These are phyloP conservation scores for Tolypocladium cylindrosporum DNA, from an alignment of 2,329 filamentous ascomycete species.

Conservation along the genomic window DNA sequence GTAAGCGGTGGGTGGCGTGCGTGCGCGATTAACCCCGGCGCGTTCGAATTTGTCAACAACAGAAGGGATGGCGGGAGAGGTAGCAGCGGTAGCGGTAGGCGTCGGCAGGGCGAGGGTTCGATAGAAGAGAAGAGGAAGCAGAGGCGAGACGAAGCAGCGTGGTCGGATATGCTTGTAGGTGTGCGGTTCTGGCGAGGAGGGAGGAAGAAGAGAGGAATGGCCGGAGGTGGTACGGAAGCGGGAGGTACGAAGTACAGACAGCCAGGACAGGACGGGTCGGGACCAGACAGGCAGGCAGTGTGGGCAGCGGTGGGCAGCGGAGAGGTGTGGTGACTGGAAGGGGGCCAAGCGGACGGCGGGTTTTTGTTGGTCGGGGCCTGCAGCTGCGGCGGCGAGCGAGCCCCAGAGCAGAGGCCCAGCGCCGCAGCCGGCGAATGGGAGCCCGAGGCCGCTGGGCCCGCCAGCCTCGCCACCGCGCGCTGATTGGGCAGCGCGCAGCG, in stretches of 20 bases:
- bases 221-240: not conserved
- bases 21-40: constrained; percentile 17
- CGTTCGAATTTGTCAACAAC: not conserved
- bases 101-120: not conserved
- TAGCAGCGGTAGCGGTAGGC: not conserved
- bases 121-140: not conserved
- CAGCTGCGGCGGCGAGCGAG: constrained; percentile 4
- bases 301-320: not conserved
- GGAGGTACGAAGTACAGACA: not conserved
- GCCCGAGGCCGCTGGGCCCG: constrained; percentile 11
- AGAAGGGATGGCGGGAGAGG: not conserved
- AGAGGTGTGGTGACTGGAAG: constrained; percentile 2
- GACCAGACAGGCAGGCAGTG: not conserved
- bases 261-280: not conserved
- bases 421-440: constrained; percentile 19
- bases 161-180: not conserved
- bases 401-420: constrained; percentile 6
- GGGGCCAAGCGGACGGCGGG: constrained; percentile 13
- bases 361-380: constrained; percentile 19
- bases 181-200: not conserved
- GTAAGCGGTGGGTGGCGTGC: not conserved
- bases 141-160: not conserved
- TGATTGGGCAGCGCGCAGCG: constrained; percentile 18
- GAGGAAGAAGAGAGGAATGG: not conserved
- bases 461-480: constrained; percentile 19